phyloP scores from a whole-genome alignment of 2,329 filamentous ascomycete species.

The Diaporthe destruens region DNA sequence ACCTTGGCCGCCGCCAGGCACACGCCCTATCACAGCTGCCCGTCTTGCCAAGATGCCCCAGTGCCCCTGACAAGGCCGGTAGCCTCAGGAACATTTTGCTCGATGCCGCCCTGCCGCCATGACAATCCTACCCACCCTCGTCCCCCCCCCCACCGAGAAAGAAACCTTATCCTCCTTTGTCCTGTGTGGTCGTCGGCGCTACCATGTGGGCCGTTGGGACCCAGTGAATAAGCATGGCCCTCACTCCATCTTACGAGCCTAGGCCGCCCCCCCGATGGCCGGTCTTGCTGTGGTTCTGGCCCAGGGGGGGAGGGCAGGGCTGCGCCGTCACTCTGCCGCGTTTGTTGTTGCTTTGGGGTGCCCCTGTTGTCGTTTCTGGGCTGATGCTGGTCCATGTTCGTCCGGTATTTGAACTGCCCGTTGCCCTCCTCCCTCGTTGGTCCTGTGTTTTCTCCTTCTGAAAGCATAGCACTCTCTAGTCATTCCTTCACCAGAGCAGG shows the following conservation, averaged over 20 bases:
- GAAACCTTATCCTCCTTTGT: conserved; percentile 35
- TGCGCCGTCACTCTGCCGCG: not conserved
- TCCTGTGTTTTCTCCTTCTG: conserved; percentile 4
- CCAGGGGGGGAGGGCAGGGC: conserved; percentile 7
- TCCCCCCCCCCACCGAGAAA: conserved; percentile 11
- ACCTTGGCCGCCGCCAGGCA: conserved; percentile 30
- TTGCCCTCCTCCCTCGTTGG: conserved; percentile 13
- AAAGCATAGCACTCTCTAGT: conserved; percentile 25
- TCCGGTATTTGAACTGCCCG: conserved; percentile 30
- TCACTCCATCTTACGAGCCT: conserved; percentile 30
- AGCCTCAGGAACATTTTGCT: conserved; percentile 19
- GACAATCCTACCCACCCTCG: conserved; percentile 27
- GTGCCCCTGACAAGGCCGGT: conserved; percentile 28
- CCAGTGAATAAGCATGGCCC: conserved; percentile 35
- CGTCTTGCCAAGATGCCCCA: conserved; percentile 32
- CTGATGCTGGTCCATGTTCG: conserved; percentile 17
- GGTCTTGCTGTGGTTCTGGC: conserved; percentile 22
- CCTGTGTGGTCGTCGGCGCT: conserved; percentile 3
- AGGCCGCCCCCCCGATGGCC: conserved; percentile 16
- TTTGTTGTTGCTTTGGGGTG: conserved; percentile 8
- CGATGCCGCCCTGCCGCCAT: conserved; percentile 36
- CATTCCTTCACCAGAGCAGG: conserved; percentile 35
- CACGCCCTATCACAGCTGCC: conserved; percentile 18
- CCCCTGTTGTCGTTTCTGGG: not conserved
- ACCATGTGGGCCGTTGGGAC: conserved; percentile 30